Conservation (phyloP, 306 rosid species). For the Neltuma alba region DNA sequence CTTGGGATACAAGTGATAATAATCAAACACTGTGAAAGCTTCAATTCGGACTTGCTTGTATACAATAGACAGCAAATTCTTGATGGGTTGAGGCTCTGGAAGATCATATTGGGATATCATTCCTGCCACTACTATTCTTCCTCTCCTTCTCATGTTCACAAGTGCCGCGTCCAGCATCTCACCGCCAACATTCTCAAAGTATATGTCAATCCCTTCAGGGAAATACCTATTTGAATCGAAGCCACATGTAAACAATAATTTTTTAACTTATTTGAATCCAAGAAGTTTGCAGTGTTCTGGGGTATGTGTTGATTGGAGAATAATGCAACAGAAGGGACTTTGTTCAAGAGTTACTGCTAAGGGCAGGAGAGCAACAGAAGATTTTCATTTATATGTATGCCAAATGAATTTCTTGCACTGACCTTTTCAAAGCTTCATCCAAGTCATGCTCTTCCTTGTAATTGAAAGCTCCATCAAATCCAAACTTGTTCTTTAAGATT, state of each 20-base stretch:
- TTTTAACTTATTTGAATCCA: neutral
- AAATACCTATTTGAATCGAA: constrained; percentile 40
- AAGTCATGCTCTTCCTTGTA: constrained; percentile 50
- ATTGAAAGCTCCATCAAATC: constrained; percentile 53
- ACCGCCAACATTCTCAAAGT: constrained; percentile 76
- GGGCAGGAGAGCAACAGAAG: neutral
- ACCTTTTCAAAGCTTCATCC: constrained; percentile 44
- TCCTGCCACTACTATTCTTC: constrained; percentile 58
- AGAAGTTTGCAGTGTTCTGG: neutral
- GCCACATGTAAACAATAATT: neutral
- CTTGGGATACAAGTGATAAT: constrained; percentile 54
- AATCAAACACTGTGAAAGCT: constrained; percentile 52
- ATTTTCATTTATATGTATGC: neutral
- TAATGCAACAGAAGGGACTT: neutral
- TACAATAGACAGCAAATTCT: constrained; percentile 41
- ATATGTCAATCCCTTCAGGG: constrained; percentile 66
- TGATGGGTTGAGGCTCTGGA: constrained; percentile 57
- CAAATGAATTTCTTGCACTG: constrained; percentile 4
- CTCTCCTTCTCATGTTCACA: constrained; percentile 51
- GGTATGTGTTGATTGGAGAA: neutral
- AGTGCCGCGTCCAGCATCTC: constrained; percentile 66
- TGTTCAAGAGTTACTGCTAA: neutral
- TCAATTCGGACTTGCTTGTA: constrained; percentile 51
- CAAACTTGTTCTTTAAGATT: constrained; percentile 40
- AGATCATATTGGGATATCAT: constrained; percentile 65